These are phyloP conservation scores for Vitis vinifera DNA, from an alignment of 164 flowering plant genomes.

Conservation along the genomic window DNA sequence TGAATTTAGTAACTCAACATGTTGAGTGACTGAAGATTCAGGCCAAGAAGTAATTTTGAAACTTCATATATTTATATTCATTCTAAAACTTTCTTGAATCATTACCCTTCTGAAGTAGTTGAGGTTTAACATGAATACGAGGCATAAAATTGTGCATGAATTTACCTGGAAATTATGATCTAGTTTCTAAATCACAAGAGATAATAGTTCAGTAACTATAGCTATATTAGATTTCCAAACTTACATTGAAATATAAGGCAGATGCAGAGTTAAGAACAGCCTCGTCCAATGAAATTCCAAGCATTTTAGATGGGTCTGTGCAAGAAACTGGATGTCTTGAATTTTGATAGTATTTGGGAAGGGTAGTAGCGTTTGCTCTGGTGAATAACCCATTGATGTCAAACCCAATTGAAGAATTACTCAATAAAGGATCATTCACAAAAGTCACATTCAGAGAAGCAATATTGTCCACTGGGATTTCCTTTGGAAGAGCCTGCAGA, in stretches of 20 bases:
- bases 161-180: background rate
- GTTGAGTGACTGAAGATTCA: background rate
- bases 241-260: slow-evolving; percentile 59
- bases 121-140: background rate
- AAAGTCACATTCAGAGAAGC: slow-evolving; percentile 76
- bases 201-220: background rate
- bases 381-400: slow-evolving; percentile 81
- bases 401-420: slow-evolving; percentile 63
- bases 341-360: slow-evolving; percentile 15
- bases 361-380: slow-evolving; percentile 11
- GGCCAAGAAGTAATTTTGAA: background rate
- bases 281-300: slow-evolving; percentile 72
- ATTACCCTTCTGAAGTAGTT: background rate
- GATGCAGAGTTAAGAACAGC: slow-evolving; percentile 72
- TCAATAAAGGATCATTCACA: slow-evolving; percentile 51
- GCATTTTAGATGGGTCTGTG: slow-evolving; percentile 55
- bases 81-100: background rate
- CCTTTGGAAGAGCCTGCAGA: slow-evolving; percentile 71
- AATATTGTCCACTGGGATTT: slow-evolving; percentile 56
- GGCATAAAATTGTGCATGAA: background rate
- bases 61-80: background rate
- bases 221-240: slow-evolving; percentile 10
- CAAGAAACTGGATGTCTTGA: slow-evolving; percentile 28
- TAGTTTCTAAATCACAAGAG: background rate
- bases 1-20: background rate